Conservation (phyloP, 345 rosid species). For the Camelina sativa region DNA sequence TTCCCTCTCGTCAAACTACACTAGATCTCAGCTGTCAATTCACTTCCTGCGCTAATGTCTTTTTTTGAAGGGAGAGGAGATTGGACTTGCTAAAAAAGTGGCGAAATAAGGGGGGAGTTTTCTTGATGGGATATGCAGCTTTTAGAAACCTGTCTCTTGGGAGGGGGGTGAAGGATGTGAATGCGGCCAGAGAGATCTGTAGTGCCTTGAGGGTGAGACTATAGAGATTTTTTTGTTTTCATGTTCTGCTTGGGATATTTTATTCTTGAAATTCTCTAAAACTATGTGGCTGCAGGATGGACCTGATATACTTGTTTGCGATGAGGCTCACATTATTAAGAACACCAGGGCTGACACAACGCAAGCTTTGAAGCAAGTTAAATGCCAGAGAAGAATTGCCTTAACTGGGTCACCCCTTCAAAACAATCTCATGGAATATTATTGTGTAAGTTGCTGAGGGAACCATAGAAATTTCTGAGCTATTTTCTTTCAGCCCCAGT, state of each 20-base stretch:
- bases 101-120: constrained; percentile 92
- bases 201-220: constrained; percentile 79
- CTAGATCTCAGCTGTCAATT: constrained; percentile 22
- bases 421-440: constrained; percentile 99
- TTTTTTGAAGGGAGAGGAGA: constrained; percentile 75
- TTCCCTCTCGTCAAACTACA: constrained; percentile 9
- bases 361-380: constrained; percentile 91
- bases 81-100: constrained; percentile 80
- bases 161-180: constrained; percentile 77
- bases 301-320: constrained; percentile 99
- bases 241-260: constrained; percentile 1
- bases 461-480: constrained; percentile 19
- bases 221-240: not conserved
- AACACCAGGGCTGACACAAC: constrained; percentile 98
- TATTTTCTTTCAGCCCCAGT: not conserved
- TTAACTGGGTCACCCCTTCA: constrained; percentile 99
- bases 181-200: constrained; percentile 70
- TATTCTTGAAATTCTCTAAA: constrained; percentile 33
- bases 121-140: constrained; percentile 87
- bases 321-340: constrained; percentile 98
- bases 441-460: constrained; percentile 71
- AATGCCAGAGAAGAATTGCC: constrained; percentile 98
- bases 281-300: constrained; percentile 68
- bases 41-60: constrained; percentile 38
- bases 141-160: constrained; percentile 93